Conservation (phyloP, 805 yeast genomes). For the Ogataea siamensis region DNA sequence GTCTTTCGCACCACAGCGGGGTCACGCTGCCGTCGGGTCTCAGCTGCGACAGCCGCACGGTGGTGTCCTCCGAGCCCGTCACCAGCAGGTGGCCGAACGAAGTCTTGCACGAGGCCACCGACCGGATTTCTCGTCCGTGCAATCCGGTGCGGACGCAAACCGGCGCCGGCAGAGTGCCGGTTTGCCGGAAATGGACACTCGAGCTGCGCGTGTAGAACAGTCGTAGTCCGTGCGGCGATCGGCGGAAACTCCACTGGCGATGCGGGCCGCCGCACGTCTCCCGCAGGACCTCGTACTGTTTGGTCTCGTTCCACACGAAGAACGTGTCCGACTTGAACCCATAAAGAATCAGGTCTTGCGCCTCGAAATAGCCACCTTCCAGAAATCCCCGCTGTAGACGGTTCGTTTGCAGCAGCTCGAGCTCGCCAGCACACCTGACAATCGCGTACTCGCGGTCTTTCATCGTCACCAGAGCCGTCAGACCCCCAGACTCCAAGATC, state of each 20-base stretch:
- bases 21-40: slow-evolving; percentile 41
- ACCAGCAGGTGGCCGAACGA: slow-evolving; percentile 45
- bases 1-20: slow-evolving; percentile 61
- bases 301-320: slow-evolving; percentile 78
- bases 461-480: slow-evolving; percentile 47
- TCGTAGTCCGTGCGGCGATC: slow-evolving; percentile 32
- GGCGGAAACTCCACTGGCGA: slow-evolving; percentile 66
- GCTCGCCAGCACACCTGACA: slow-evolving; percentile 19
- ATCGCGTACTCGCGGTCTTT: slow-evolving; percentile 66
- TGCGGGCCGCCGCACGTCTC: slow-evolving; percentile 91
- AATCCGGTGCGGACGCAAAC: slow-evolving; percentile 55
- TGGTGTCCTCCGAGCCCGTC: slow-evolving; percentile 89
- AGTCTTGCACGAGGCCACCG: slow-evolving; percentile 48
- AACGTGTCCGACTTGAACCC: slow-evolving; percentile 84
- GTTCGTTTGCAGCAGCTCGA: slow-evolving; percentile 41
- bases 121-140: slow-evolving; percentile 91
- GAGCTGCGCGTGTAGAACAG: slow-evolving; percentile 63
- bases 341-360: slow-evolving; percentile 55
- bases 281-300: slow-evolving; percentile 64
- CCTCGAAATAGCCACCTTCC: slow-evolving; percentile 62
- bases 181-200: slow-evolving; percentile 40
- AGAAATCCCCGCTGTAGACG: slow-evolving; percentile 72
- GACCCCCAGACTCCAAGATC: slow-evolving; percentile 31
- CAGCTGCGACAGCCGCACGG: slow-evolving; percentile 56
- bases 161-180: slow-evolving; percentile 19